phyloP scores from a whole-genome alignment of 2,329 filamentous ascomycete genomes.

The Cyanodermella asteris region DNA sequence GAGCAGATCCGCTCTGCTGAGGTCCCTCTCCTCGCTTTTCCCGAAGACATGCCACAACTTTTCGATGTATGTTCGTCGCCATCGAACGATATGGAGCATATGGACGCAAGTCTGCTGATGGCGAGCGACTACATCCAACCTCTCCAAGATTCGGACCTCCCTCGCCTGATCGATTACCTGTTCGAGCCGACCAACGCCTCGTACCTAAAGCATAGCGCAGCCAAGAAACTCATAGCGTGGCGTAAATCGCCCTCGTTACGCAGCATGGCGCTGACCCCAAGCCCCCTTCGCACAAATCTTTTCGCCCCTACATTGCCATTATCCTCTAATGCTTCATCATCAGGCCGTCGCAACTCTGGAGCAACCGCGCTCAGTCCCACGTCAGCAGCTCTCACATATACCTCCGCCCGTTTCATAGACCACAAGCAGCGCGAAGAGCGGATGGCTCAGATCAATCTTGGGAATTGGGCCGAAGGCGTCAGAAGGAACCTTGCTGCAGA shows the following conservation, averaged over 20 bases:
- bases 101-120: slow-evolving; percentile 91
- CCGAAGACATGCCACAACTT: slow-evolving; percentile 18
- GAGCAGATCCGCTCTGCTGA: slow-evolving; percentile 33
- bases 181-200: slow-evolving; percentile 60
- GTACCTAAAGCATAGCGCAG: slow-evolving; percentile 62
- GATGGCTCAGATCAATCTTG: slow-evolving; percentile 46
- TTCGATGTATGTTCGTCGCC: slow-evolving; percentile 61
- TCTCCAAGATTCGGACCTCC: slow-evolving; percentile 53
- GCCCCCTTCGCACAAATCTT: slow-evolving; percentile 11
- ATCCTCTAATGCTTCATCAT: too few relatives aligned
- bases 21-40: slow-evolving; percentile 46
- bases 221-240: slow-evolving; percentile 62
- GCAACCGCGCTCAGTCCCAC: too few relatives aligned
- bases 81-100: slow-evolving; percentile 51
- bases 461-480: slow-evolving; percentile 63
- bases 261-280: slow-evolving; percentile 8
- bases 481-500: slow-evolving; percentile 57
- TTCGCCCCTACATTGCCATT: slow-evolving; percentile 11
- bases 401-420: slow-evolving; percentile 38
- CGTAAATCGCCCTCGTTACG: slow-evolving; percentile 20
- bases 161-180: slow-evolving; percentile 44
- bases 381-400: too few relatives aligned
- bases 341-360: too few relatives aligned
- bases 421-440: slow-evolving; percentile 37
- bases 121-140: slow-evolving; percentile 74